Evolutionary conservation across 225 moss, liverwort and hornwort genomes (phyloP), one percentile per base, ranked within the genome.

Genomic region (Physcomitrellopsis africana): DNA sequence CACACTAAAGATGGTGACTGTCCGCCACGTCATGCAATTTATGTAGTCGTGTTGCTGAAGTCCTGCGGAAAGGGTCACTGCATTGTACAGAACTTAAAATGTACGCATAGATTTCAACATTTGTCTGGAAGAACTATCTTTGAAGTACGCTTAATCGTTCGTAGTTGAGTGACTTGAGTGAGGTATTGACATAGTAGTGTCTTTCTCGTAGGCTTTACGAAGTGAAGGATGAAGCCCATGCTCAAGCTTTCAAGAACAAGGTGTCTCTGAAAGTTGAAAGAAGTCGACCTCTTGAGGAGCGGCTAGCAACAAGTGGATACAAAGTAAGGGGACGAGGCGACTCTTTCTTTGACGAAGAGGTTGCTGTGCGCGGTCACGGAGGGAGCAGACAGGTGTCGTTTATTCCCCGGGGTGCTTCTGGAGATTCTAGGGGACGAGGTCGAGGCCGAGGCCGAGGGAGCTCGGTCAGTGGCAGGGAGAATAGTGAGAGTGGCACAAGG

Each of bases 331-430:
- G 73, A 46, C 76, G 81, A 24, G 37, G 76, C 10, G 77, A 82
- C 49, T 65, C 79, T 0, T 81, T 83, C 57, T 80, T 83, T 29
- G 60, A 58, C 52, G 72, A 80, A n/a, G 85, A 86, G 61, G 79
- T 78, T 54, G 79, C 71, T 24, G 83, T 84, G 42, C 66, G 84
- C 59, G 89, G 96, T 15, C 80, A 84, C 24, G 94, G 96, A 15
- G 96, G 94, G 3, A 92, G 94, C 81, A 86, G 96, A 14, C 86
- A 96, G 80, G 82, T 96, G 10, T 86, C 92, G 5, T 94, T 96
- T 70, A 73, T 85, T 58, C 89, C 94, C 1, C 81, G 78, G 48
- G 81, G 82, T 44, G 70, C 78, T 0, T 65, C 74, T 2, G 77
- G 76, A 7, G 83, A 63, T 10, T 55, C 74, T 49, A 75, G 68